A percentile compares a stretch with the other conserved stretches of the same genome.
Evolutionary conservation across 2,329 filamentous ascomycete species (phyloP).

Genomic region (Venturia nashicola): DNA sequence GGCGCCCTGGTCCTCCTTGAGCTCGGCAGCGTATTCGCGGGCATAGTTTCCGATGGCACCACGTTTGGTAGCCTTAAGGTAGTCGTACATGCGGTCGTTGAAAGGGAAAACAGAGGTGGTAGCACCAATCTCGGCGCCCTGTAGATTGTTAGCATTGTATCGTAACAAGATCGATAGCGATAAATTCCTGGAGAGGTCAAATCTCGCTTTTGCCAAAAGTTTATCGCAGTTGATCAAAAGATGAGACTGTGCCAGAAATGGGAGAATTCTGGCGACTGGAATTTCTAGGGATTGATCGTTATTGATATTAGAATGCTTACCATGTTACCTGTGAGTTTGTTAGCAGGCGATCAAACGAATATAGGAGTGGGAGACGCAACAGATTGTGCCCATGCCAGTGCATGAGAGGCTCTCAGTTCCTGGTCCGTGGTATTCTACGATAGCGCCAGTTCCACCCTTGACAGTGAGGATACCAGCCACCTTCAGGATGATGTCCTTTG

Average conservation of each 20-base stretch:
- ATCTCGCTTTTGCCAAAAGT: background rate
- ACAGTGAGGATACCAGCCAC: conserved; percentile 93
- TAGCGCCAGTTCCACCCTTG: conserved; percentile 92
- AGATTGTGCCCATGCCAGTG: conserved; percentile 32
- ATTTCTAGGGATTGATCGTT: background rate
- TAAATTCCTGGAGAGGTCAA: background rate
- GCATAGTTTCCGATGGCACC: conserved; percentile 83
- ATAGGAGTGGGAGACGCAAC: too few species aligned
- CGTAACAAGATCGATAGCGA: background rate
- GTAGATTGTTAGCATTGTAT: background rate
- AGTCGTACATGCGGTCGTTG: conserved; percentile 97
- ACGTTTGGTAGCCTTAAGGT: conserved; percentile 84
- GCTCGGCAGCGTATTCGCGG: conserved; percentile 69
- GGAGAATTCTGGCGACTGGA: background rate
- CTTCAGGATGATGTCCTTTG: conserved; percentile 97
- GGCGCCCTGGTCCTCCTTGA: conserved; percentile 76
- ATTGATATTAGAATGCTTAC: background rate
- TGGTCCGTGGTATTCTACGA: conserved; percentile 65
- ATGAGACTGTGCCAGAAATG: too few species aligned
- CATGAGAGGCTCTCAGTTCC: conserved; percentile 63
- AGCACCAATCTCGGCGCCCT: conserved; percentile 45
- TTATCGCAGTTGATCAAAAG: background rate
- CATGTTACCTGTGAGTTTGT: background rate
- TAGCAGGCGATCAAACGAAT: too few species aligned
- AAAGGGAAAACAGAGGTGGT: conserved; percentile 96